Percentiles rank a stretch among this genome's conserved stretches.
These are phyloP conservation scores for Albugo laibachii DNA, from an alignment of 352 stramenopile species.

Conservation along the genomic window DNA sequence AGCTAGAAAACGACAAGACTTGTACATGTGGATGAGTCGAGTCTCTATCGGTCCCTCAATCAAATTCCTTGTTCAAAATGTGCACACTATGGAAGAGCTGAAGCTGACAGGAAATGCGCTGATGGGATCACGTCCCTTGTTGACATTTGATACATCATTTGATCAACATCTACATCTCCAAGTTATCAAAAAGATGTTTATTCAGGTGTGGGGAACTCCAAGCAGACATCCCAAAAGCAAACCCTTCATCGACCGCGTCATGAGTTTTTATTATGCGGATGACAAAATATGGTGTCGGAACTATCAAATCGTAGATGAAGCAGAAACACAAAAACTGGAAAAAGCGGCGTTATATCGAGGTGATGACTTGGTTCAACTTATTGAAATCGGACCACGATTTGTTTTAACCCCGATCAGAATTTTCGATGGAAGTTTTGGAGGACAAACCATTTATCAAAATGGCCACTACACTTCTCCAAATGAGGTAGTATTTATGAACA, in stretches of 20 bases:
- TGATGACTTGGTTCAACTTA: slow-evolving; percentile 86
- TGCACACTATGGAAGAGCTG: slow-evolving; percentile 99
- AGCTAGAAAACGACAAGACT: slow-evolving; percentile 92
- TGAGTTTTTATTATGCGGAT: slow-evolving; percentile 91
- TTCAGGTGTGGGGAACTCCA: slow-evolving; percentile 88
- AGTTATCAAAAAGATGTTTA: slow-evolving; percentile 94
- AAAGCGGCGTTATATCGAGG: slow-evolving; percentile 59
- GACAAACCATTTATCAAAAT: slow-evolving; percentile 97
- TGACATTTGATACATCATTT: slow-evolving; percentile 94
- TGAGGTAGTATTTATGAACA: slow-evolving; percentile 18
- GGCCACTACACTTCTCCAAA: slow-evolving; percentile 95
- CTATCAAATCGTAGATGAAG: slow-evolving; percentile 84
- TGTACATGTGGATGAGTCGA: slow-evolving; percentile 97
- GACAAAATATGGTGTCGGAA: slow-evolving; percentile 97
- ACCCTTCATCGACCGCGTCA: slow-evolving; percentile 98
- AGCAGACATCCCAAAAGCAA: slow-evolving; percentile 98
- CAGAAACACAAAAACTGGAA: slow-evolving; percentile 84
- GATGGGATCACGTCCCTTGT: slow-evolving; percentile 89
- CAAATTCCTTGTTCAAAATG: slow-evolving; percentile 97
- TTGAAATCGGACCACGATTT: slow-evolving; percentile 98
- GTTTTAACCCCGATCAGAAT: slow-evolving; percentile 97
- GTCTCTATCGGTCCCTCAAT: slow-evolving; percentile 89
- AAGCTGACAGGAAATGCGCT: slow-evolving; percentile 98
- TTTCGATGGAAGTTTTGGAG: slow-evolving; percentile 96
- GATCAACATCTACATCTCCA: slow-evolving; percentile 82